Base-by-base conservation (phyloP, 352 stramenopile species). In the Phytophthora ramorum region DNA sequence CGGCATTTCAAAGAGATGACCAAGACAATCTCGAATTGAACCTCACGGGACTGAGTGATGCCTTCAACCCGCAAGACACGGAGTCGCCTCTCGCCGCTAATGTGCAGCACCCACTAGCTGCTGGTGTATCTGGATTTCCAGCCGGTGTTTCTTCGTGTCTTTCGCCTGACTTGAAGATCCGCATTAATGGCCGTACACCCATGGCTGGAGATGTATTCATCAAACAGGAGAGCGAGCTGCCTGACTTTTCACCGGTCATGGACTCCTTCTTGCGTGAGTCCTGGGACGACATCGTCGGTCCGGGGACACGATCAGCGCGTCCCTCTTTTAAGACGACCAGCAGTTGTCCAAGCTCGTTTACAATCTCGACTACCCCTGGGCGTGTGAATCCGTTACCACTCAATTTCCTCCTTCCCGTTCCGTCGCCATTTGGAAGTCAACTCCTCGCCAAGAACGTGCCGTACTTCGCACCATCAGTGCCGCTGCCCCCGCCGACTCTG, bases 211-310 rank as follows among this genome's bases (percentile, higher is more conserved):
- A 66, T 35, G 72, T 75, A 4, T 52, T 52, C 35, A 83, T 86
- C 55, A 87, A 87, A 56, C 55, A 76, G 46, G 81, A 87, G 50
- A 59, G 24, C 41, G 58, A 48, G 16, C 63, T 69, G 28, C 62
- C 72, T 4, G 72, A 70, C 43, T 78, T 87, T 22, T 87, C 80
- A 17, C 78, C 82, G 2, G 52, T 77, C 32, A 85, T 89, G 71
- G 78, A 89, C 47, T 85, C 78, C 14, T 89, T 89, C 49, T 61
- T 89, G 32, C 73, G 73, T 0, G 82, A 89, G 24, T 78, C 79
- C 12, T 91, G 79, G 78, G 76, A 81, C 46, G 76, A 88, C 35
- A 79, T 87, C 44, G 58, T 71, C 16, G 70, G 73, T 2, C 40
- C 53, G 12, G 57, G 44, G 12, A 77, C 63, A 34, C 62, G 49